phyloP scores from a whole-genome alignment of 805 yeast genomes.

The Ogataea polymorpha region DNA sequence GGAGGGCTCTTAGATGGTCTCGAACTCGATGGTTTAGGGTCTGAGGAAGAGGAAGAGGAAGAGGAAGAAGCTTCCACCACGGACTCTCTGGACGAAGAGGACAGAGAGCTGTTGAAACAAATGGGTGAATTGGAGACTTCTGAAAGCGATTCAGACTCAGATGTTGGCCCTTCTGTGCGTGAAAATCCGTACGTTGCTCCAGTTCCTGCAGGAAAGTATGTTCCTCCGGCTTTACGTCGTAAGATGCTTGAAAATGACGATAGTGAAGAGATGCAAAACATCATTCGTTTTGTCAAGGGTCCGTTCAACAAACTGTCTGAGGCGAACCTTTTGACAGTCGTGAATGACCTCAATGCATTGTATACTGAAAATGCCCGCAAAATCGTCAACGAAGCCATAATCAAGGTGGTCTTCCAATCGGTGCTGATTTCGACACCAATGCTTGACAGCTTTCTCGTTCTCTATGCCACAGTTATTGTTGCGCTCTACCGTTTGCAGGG shows the following conservation, averaged over 20 bases:
- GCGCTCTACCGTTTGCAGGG: slow-evolving; percentile 80
- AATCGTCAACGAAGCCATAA: slow-evolving; percentile 67
- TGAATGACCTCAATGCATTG: slow-evolving; percentile 61
- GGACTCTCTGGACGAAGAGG: slow-evolving; percentile 30
- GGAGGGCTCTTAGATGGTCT: slow-evolving; percentile 82
- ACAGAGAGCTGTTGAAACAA: slow-evolving; percentile 29
- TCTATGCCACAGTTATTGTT: slow-evolving; percentile 74
- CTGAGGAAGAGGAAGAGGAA: slow-evolving; percentile 3
- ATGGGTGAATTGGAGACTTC: slow-evolving; percentile 32
- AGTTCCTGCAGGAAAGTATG: slow-evolving; percentile 47
- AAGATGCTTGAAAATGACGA: slow-evolving; percentile 38
- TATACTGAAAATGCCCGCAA: slow-evolving; percentile 73
- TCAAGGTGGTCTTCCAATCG: slow-evolving; percentile 61
- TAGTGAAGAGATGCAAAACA: slow-evolving; percentile 44
- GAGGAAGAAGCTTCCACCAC: slow-evolving; percentile 7
- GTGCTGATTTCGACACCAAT: slow-evolving; percentile 61
- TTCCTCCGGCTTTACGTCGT: slow-evolving; percentile 85
- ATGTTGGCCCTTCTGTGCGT: slow-evolving; percentile 33
- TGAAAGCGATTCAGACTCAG: slow-evolving; percentile 23
- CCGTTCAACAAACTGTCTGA: slow-evolving; percentile 87
- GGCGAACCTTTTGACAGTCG: slow-evolving; percentile 69
- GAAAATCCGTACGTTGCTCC: slow-evolving; percentile 83
- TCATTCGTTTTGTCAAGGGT: slow-evolving; percentile 71
- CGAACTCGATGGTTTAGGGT: slow-evolving; percentile 43
- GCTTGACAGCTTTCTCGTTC: slow-evolving; percentile 72